Percentiles rank a stretch among this genome's conserved stretches.
These are phyloP conservation scores for Pseudocercospora fuligena DNA, from an alignment of 2,329 filamentous ascomycete species.

Conservation along the genomic window DNA sequence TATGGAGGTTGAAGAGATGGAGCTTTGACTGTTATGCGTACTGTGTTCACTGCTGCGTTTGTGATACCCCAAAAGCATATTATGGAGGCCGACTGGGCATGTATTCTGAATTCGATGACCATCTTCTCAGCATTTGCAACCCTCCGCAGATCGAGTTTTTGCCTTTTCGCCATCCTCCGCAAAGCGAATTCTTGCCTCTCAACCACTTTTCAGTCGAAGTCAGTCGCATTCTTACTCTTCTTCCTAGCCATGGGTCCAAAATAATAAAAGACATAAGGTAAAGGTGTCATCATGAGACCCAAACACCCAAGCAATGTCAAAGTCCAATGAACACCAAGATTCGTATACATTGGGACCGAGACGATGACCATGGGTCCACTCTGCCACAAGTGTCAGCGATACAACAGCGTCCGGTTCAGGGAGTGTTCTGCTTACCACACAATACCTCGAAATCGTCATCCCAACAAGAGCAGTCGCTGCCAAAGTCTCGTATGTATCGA, in stretches of 20 bases:
- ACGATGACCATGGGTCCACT: constrained; percentile 39
- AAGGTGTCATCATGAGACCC: not conserved
- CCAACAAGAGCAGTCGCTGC: constrained; percentile 54
- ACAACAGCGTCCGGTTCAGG: constrained; percentile 31
- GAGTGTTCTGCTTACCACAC: constrained; percentile 30
- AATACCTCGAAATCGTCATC: constrained; percentile 46
- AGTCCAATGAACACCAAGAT: constrained; percentile 5
- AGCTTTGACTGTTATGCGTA: constrained; percentile 52
- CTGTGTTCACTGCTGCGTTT: not conserved
- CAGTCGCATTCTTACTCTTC: constrained; percentile 10
- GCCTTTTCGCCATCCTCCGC: no score
- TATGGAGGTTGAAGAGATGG: constrained; percentile 70
- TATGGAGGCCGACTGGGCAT: no score
- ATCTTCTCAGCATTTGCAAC: no score
- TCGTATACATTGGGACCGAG: constrained; percentile 23
- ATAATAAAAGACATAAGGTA: constrained; percentile 15
- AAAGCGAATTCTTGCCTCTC: no score
- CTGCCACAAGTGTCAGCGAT: constrained; percentile 34
- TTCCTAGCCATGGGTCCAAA: constrained; percentile 7
- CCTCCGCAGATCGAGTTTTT: no score
- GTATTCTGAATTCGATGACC: no score
- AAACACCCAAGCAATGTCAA: constrained; percentile 7
- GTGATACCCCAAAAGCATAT: constrained; percentile 4
- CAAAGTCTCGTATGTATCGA: constrained; percentile 60
- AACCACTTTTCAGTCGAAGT: not conserved